Base-by-base conservation (phyloP, 2,329 filamentous ascomycete species). In the Penicillium janthinellum region DNA sequence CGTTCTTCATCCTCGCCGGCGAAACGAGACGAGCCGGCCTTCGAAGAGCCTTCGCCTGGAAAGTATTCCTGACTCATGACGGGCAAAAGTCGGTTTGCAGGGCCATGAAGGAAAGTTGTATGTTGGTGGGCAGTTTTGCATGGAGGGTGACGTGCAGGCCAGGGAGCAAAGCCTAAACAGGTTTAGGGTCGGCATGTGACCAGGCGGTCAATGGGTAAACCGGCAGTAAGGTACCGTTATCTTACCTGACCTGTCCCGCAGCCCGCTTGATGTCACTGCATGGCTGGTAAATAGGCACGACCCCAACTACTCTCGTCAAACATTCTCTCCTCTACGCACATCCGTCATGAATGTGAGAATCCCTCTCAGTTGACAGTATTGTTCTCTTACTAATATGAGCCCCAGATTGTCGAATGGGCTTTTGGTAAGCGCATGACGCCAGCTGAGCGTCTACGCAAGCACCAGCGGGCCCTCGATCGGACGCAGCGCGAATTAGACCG, bases 401-500 rank as follows among this genome's bases (percentile, higher is more conserved):
- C 66, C n/a, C 70, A 97, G 91, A 91, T 98, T 75, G 86, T 99
- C 63, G 95, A 99, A 86, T 99, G 95, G 93, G 94, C 94, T 41
- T 99, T 99, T 75, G 95, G 95, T 68, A 98, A 97, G 86, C 95
- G 95, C 79, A 96, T 98, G 86, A 99, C 95, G 83, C 94, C 95
- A 4, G 92, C 92, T 60, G 81, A 83, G 73, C 79, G 80, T 67
- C 74, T 83, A 64, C 79, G 81, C 68, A 83, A 83, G 83, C 96
- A 99, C 78, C 95, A 98, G 81, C 88, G 95, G 70, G 92, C 95
- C 68, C 88, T 99, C 65, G 95, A 99, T 79, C 96, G 97, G 82
- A 96, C 95, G 11, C 95, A 98, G 73, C 88, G 95, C 68, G 95
- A 99, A 77, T 86, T 99, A 55, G 95, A 99, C 73, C 90, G 96